Evolutionary conservation across 2,329 filamentous ascomycete species (phyloP).

Genomic region (Plectosphaerella cucumerina): DNA sequence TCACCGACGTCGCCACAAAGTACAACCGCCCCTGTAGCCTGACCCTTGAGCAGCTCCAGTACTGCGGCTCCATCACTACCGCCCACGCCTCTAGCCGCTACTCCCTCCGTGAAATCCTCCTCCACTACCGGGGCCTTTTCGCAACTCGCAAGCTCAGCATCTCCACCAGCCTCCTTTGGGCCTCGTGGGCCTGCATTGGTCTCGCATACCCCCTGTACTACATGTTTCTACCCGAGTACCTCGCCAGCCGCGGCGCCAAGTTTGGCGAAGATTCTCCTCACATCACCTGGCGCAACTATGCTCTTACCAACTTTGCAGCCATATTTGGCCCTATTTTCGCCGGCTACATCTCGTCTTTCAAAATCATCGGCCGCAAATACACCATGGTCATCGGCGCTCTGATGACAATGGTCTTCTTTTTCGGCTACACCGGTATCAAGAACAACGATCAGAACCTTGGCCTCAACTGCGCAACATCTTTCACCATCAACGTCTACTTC

Average conservation of each 20-base stretch:
- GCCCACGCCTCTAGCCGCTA: constrained; percentile 5
- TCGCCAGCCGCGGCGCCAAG: constrained; percentile 30
- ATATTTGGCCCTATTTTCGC: constrained; percentile 34
- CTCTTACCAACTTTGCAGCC: constrained; percentile 32
- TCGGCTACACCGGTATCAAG: constrained; percentile 37
- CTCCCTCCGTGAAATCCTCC: constrained; percentile 20
- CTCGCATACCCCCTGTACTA: constrained; percentile 43
- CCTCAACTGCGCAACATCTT: constrained; percentile 37
- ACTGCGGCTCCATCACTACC: constrained; percentile 9
- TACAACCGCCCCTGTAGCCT: constrained; percentile 30
- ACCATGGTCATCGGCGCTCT: constrained; percentile 39
- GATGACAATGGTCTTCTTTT: constrained; percentile 40
- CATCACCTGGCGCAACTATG: constrained; percentile 30
- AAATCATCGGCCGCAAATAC: constrained; percentile 34
- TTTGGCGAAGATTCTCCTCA: constrained; percentile 17
- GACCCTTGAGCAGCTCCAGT: constrained; percentile 30
- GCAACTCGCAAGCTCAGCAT: constrained; percentile 24
- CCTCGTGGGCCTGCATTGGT: constrained; percentile 40
- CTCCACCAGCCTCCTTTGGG: constrained; percentile 30
- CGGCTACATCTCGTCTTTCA: constrained; percentile 33
- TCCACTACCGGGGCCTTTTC: constrained; percentile 27
- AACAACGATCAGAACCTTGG: constrained; percentile 31
- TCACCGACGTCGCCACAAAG: constrained; percentile 39
- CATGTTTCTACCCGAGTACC: constrained; percentile 40
- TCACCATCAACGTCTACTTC: constrained; percentile 19